Evolutionary conservation across 2,329 filamentous ascomycete species (phyloP), one percentile per base, ranked within the genome.

Genomic region (Microcyclospora pomicola): DNA sequence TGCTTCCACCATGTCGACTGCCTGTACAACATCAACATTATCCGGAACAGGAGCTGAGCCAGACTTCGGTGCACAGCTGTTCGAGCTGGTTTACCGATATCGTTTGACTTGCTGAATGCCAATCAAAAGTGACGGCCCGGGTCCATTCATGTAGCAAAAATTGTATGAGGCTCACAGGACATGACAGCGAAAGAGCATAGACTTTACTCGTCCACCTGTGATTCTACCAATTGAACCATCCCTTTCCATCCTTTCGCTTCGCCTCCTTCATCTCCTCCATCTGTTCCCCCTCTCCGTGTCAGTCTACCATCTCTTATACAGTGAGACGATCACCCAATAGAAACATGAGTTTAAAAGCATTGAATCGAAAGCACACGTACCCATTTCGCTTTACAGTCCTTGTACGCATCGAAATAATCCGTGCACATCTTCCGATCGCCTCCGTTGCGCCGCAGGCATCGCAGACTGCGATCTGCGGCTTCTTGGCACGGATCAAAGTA

Each of bases 401-500:
- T 76, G 61, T 95, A 96, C 36, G 86, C 86, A 63, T 95, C 84
- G 57, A 98, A 96, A 58, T 92, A 96, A 60, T 96, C 88, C 47
- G 72, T 71, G 58, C 91, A 98, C 81, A 96, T 82, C n/a, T 78
- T 68, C 48, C 78, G 74, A 56, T 96, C 85, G 11, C 83, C 87
- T 15, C 73, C 78, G 59, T 98, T 98, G 15, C 91, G 75, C 57
- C 86, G 80, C 55, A 98, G 65, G 55, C 91, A 98, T 59, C 76
- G 79, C 49, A 95, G 78, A 62, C 87, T 95, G 55, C 74, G 73
- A 49, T 80, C 69, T 6, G 91, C 88, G 5, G 85, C 85, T 53
- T 94, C 88, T 59, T 96, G 88, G 61, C 91, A 98, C 2, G 91
- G 91, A 53, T 98, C 91, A 59, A 83, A 85, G 64, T 81, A 96